Evolutionary conservation across 1,139 yeast genomes (phyloP), one percentile per base, ranked within the genome.

Genomic region (Yamadazyma taylorii): DNA sequence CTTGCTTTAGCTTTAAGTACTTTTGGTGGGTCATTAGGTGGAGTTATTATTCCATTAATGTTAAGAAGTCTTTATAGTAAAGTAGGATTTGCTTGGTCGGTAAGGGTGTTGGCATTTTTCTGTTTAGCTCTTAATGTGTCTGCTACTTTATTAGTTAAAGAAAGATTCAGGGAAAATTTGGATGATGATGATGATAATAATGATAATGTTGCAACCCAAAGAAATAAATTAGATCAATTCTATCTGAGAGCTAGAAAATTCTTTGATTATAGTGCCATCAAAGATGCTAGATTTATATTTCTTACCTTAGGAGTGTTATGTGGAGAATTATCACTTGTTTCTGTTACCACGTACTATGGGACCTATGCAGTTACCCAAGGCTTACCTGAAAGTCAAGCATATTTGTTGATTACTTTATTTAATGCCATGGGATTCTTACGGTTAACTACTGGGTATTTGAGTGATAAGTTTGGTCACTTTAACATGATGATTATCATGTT

Each of bases 341-440:
- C 76, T 30, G 63, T 76, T 2, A 53, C 72, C 37, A 78, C 85
- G 0, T 80, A 77, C 49, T 66, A 75, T 38, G 73, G 82, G 0
- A 73, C 81, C 2, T 79, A 76, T 52, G 78, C 80, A 0, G 56
- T 76, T 15, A 66, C 72, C 11, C 69, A 68, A 38, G 85, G 85
- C 0, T 67, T 70, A 51, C 58, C 75, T 5, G 75, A 75, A 45
- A 66, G 78, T n/a, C 56, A 66, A 5, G 65, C 85, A 0, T 75
- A 76, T 48, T 48, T 76, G 11, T 56, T 81, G 23, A 63, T 80
- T 26, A 79, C 86, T 0, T 65, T 77, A 8, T 65, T 72, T 48
- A 82, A 80, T 56, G 81, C 79, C 1, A 63, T 76, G 2, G 88
- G 87, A 1, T 16, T 27, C n/a, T 10, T 17, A 7, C 60, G 88